Base-by-base conservation (phyloP, 2,329 filamentous ascomycete species). In the Penicillium sp. region DNA sequence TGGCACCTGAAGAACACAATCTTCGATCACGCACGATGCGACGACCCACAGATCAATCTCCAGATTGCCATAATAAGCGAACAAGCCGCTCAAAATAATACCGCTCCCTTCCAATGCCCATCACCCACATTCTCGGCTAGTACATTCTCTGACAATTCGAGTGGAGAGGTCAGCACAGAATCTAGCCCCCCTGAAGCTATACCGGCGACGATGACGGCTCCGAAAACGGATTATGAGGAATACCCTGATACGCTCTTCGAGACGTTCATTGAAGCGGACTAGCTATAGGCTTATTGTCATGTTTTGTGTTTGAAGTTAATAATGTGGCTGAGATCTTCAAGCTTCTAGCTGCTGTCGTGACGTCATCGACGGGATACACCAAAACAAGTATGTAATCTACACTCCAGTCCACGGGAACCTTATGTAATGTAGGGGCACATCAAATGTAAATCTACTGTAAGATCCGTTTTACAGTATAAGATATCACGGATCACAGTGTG, bases 1-100 rank as follows among this genome's bases (percentile, higher is more conserved):
- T 65, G 63, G 63, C 46, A 47, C 4, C 50, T 65, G 4, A 65
- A 65, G 37, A 65, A 64, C 41, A 46, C 43, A 33, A 57, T 65
- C 2, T 65, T 65, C 33, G 55, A 59, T 15, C 63, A 65, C 26
- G 62, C 55, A 20, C 33, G 53, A 11, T 65, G 63, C 47, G 51
- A 63, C 23, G 60, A 64, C 27, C 54, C 52, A 3, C 53, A 55
- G 20, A 63, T 65, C 58, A 58, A 65, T 47, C 26, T 40, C 14
- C 52, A 65, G 25, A 55, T 65, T 5, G 55, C 56, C 3, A 55
- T 14, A 6, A 64, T 64, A 55, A 60, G 56, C 23, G 50, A 64
- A 27, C 51, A 40, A 6, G 51, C 56, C 7, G 43, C 55, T 0
- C 53, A 46, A 2, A n/a, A 4, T 11, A 50, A 42, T 26, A 14